Percentiles rank a stretch among this genome's conserved stretches.
Evolutionary conservation across 225 moss, liverwort and hornwort species (phyloP).

Genomic region (Pseudoscleropodium purum): DNA sequence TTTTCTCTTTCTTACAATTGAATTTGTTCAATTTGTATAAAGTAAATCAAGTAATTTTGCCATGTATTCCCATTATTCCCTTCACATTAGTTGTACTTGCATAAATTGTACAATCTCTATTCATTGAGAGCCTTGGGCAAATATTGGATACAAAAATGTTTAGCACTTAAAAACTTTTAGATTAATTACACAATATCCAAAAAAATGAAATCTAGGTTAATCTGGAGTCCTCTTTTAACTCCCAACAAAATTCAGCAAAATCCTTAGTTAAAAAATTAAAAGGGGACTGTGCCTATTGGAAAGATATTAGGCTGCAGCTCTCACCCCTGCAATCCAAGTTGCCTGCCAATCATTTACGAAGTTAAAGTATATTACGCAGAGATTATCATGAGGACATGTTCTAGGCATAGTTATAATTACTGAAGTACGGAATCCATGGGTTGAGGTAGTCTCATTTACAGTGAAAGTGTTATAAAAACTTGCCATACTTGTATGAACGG

Average conservation of each 20-base stretch:
- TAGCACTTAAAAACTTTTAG: neutral
- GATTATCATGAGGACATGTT: neutral
- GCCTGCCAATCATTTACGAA: neutral
- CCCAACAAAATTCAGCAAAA: too few species aligned
- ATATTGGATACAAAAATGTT: neutral
- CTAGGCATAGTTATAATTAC: neutral
- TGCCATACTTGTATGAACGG: neutral
- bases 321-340: neutral
- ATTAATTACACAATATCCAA: fast-evolving
- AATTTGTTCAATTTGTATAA: neutral
- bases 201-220: neutral
- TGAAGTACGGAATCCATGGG: neutral
- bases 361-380: neutral
- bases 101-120: neutral
- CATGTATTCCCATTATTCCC: neutral
- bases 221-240: neutral
- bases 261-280: too few species aligned
- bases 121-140: neutral
- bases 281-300: neutral
- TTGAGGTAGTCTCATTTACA: neutral
- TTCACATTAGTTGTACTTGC: neutral
- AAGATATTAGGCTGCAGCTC: neutral
- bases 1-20: neutral
- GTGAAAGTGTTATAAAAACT: neutral
- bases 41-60: neutral